Evolutionary conservation across 129 eudicot genomes (phyloP).

Genomic region (Apium graveolens): DNA sequence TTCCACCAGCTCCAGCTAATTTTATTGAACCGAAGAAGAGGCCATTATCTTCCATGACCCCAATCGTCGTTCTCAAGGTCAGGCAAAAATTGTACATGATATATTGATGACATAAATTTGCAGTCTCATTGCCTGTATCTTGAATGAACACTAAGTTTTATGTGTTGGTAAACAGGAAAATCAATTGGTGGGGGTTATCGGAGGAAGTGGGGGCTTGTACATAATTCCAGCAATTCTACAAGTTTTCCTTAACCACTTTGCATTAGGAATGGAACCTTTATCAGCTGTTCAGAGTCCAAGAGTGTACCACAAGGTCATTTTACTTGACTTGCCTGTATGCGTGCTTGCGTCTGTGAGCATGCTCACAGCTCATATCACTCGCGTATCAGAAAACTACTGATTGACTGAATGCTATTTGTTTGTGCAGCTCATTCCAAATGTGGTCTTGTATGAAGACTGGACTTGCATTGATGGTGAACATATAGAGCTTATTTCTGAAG

Average conservation of each 20-base stretch:
- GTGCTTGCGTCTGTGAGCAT: background rate
- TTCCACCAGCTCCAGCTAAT: conserved; percentile 85
- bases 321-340: background rate
- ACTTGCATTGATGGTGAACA: conserved; percentile 76
- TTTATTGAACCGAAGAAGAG: conserved; percentile 73
- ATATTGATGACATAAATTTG: background rate
- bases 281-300: conserved; percentile 75
- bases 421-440: conserved; percentile 72
- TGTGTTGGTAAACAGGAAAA: conserved; percentile 41
- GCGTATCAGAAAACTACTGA: background rate
- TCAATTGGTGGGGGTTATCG: conserved; percentile 85
- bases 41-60: conserved; percentile 95
- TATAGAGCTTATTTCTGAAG: conserved; percentile 53
- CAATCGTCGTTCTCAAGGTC: conserved; percentile 82
- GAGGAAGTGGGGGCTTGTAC: conserved; percentile 86
- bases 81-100: background rate
- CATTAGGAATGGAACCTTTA: conserved; percentile 76
- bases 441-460: conserved; percentile 71
- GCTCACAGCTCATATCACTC: background rate
- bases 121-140: background rate
- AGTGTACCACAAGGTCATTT: conserved; percentile 73
- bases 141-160: background rate
- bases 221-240: conserved; percentile 85
- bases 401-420: background rate
- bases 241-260: conserved; percentile 77